A percentile compares a stretch with the other conserved stretches of the same genome.
Evolutionary conservation across 768 basidiomycete species (phyloP).

Genomic region (Naganishia randhawae): DNA sequence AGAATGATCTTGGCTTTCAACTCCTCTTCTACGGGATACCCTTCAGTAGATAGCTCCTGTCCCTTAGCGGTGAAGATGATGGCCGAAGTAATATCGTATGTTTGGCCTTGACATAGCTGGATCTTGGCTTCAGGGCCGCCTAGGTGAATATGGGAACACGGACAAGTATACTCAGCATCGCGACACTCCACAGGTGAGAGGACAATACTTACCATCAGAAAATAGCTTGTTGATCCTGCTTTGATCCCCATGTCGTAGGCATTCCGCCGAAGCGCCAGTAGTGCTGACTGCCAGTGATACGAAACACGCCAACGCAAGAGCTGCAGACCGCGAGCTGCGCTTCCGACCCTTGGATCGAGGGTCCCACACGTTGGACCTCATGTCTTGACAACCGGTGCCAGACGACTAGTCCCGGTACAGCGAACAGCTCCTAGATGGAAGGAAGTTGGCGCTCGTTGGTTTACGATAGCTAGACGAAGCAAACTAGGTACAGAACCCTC

Average conservation of each 20-base stretch:
- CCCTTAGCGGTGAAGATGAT: constrained; percentile 51
- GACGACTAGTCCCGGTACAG: not conserved
- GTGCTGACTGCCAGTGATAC: not conserved
- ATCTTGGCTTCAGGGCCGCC: constrained; percentile 51
- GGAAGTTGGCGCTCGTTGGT: no score
- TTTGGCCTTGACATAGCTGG: constrained; percentile 43
- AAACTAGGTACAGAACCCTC: no score
- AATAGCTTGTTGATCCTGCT: constrained; percentile 49
- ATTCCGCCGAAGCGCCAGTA: not conserved
- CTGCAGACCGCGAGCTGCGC: not conserved
- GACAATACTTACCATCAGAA: constrained; percentile 35
- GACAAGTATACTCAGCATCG: not conserved
- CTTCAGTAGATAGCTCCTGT: constrained; percentile 53
- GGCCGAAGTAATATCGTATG: constrained; percentile 45
- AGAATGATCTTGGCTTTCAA: constrained; percentile 32
- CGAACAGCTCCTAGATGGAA: no score
- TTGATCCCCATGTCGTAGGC: constrained; percentile 35
- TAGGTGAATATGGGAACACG: not conserved
- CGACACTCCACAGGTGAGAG: not conserved
- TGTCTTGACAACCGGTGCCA: not conserved
- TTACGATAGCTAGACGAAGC: no score
- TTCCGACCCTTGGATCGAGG: not conserved
- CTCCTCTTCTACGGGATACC: constrained; percentile 51
- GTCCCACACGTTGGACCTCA: not conserved
- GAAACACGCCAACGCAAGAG: constrained; percentile 1